Evolutionary conservation across 352 stramenopile genomes (phyloP), one percentile per base, ranked within the genome.

Genomic region (Globisporangium mamillatum): DNA sequence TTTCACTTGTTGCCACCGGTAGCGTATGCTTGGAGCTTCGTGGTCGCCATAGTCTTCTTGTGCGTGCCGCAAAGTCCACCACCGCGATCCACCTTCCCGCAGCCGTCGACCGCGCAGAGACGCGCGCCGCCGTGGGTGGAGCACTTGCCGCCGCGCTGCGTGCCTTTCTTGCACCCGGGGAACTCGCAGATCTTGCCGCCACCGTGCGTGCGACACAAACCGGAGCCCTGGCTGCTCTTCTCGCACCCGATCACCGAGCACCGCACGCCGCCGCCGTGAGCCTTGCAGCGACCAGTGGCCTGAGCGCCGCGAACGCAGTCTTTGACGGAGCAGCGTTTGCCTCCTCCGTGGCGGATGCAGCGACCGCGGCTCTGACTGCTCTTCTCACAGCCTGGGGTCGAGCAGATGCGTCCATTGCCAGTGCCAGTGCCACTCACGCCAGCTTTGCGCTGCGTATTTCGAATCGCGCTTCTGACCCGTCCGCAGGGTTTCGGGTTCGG

Each of bases 301-400:
- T 87, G 79, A 20, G 79, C 79, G 18, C 74, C 77, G 20, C 75
- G 81, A 8, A 62, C 56, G 52, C 81, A 90, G 53, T 79, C 74
- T 29, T 77, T 63, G 25, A 86, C 68, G 4, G 63, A 55, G 73
- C 86, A 95, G 48, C 88, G 82, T 67, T 92, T 91, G 67, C 89
- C 89, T 22, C 89, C 89, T 16, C 89, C 87, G 67, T 96, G 89
- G 52, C 88, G 87, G 60, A 93, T 93, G 67, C 89, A 96, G 1
- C 63, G 70, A 3, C 77, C 77, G n/a, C 69, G 63, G 56, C 67
- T 80, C 54, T 81, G 77, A 24, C 66, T 66, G 46, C 69, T 78
- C 55, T 83, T 85, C 2, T 22, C 69, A 63, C 79, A 87, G 7
- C 64, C 79, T 7, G 64, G 52, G 0, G 70, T 52, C 14, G 16